These are phyloP conservation scores for Xanthoparmelia taractica DNA, from an alignment of 495 filamentous ascomycete species.

Conservation along the genomic window DNA sequence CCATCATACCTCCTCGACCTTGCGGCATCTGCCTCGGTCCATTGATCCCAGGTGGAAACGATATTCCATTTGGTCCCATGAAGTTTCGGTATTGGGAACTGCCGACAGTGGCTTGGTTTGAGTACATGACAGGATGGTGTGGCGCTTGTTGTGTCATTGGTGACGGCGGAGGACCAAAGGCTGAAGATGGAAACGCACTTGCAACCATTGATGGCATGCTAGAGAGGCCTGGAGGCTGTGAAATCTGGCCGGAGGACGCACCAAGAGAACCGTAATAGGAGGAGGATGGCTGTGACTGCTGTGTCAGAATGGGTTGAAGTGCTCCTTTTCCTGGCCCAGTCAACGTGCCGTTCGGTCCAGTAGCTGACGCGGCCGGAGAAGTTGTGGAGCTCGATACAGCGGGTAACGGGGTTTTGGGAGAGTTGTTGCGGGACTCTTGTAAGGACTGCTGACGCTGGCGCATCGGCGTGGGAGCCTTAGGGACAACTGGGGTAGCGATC, in stretches of 20 bases:
- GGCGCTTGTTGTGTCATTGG: constrained; percentile 29
- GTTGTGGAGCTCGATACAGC: constrained; percentile 53
- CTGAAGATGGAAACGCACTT: constrained; percentile 31
- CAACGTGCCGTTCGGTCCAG: constrained; percentile 38
- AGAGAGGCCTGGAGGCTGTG: constrained; percentile 44
- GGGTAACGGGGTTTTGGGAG: constrained; percentile 53
- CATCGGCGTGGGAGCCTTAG: constrained; percentile 74
- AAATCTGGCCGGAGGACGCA: constrained; percentile 35
- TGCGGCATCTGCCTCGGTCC: constrained; percentile 51
- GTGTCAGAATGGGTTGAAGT: constrained; percentile 32
- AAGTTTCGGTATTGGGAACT: constrained; percentile 47
- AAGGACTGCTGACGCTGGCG: constrained; percentile 71
- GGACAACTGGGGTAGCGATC: constrained; percentile 69
- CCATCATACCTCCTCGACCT: constrained; percentile 57
- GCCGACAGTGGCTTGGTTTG: constrained; percentile 39
- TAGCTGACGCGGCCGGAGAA: constrained; percentile 56
- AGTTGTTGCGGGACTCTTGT: constrained; percentile 65
- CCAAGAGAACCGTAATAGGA: constrained; percentile 42
- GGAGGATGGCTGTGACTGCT: constrained; percentile 41
- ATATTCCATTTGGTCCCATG: constrained; percentile 49
- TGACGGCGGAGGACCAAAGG: constrained; percentile 22
- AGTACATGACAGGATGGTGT: constrained; percentile 49
- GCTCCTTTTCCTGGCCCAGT: constrained; percentile 24
- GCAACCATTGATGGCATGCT: constrained; percentile 47
- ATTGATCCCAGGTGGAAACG: constrained; percentile 52